Evolutionary conservation across 345 rosid genomes (phyloP).

Genomic region (Durio zibethinus): DNA sequence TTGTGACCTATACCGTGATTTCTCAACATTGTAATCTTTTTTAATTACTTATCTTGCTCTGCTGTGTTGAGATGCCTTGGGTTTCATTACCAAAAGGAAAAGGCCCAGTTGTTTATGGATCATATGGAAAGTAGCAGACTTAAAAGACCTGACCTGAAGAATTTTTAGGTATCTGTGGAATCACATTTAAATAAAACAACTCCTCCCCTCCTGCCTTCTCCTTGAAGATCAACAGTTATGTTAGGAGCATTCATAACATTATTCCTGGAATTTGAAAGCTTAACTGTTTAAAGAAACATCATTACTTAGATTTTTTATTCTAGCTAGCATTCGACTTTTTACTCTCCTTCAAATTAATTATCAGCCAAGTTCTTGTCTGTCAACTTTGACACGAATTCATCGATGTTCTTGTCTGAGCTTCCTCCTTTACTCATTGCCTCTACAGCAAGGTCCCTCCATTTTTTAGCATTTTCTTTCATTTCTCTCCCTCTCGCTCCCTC

Average conservation of each 20-base stretch:
- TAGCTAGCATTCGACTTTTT: neutral
- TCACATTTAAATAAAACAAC: neutral
- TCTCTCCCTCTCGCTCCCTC: conserved; percentile 25
- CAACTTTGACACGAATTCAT: conserved; percentile 7
- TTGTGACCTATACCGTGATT: neutral
- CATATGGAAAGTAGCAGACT: neutral
- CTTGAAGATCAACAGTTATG: neutral
- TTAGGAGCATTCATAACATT: neutral
- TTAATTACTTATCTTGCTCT: neutral
- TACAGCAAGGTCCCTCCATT: conserved; percentile 29
- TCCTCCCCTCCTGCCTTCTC: neutral
- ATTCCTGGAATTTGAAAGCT: neutral
- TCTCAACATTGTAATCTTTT: neutral
- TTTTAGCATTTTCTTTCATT: conserved; percentile 25
- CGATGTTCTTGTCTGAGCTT: conserved; percentile 26
- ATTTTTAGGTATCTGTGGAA: neutral
- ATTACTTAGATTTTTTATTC: no score
- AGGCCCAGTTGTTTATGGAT: neutral
- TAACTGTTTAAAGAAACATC: neutral
- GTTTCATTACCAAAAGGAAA: neutral
- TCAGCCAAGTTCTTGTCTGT: neutral
- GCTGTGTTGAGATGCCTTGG: neutral
- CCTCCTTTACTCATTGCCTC: conserved; percentile 34
- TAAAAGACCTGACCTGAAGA: neutral
- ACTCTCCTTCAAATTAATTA: neutral